phyloP scores from a whole-genome alignment of 805 yeast species.

The Metschnikowia kofuensis region DNA sequence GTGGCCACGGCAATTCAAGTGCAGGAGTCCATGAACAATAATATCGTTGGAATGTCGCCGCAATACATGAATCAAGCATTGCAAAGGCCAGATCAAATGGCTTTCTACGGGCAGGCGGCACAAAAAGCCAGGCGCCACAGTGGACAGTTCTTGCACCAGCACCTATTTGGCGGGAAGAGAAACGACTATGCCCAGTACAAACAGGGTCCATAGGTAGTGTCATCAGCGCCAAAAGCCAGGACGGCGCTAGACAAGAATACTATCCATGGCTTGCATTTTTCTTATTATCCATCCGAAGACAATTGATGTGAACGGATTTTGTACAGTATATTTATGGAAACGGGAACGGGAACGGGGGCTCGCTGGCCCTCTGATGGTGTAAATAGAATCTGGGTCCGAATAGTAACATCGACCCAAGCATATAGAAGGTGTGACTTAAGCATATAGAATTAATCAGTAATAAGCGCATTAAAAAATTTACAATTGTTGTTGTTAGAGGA shows the following conservation, averaged over 20 bases:
- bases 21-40: slow-evolving; percentile 12
- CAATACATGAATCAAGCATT: slow-evolving; percentile 8
- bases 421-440: neutral
- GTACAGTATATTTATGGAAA: neutral
- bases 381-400: neutral
- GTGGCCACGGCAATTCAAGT: slow-evolving; percentile 15
- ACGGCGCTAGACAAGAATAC: neutral
- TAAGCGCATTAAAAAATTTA: no score
- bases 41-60: slow-evolving; percentile 8
- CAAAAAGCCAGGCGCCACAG: slow-evolving; percentile 14
- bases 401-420: neutral
- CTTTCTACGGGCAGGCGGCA: slow-evolving; percentile 14
- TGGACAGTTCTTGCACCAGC: slow-evolving; percentile 19
- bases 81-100: slow-evolving; percentile 14
- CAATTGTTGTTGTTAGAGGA: no score
- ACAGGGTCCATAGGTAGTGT: slow-evolving; percentile 8
- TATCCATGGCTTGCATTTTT: no score
- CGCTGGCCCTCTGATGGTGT: slow-evolving; percentile 1
- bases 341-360: neutral
- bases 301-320: neutral
- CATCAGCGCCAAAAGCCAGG: neutral
- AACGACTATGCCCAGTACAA: slow-evolving; percentile 19
- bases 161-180: slow-evolving; percentile 18
- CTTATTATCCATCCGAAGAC: neutral
- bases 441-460: no score